phyloP scores from a whole-genome alignment of 1,284 basidiomycete genomes.

The Marasmius sp. region DNA sequence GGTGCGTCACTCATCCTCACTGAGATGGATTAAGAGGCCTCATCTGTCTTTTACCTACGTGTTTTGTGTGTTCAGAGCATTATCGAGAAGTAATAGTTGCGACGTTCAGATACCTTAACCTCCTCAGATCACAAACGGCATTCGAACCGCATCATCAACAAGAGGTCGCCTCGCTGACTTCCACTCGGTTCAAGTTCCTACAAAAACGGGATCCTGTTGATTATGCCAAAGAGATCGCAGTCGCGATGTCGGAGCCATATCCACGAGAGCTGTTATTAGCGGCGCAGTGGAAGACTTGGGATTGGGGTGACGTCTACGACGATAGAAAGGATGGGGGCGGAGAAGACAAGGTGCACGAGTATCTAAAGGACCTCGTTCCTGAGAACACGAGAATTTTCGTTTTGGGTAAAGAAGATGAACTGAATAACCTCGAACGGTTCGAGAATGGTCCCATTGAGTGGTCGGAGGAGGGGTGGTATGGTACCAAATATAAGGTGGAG shows the following conservation, averaged over 20 bases:
- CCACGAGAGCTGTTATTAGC: slow-evolving; percentile 79
- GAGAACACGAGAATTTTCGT: slow-evolving; percentile 71
- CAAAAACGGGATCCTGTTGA: slow-evolving; percentile 85
- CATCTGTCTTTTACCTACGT: slow-evolving; percentile 6
- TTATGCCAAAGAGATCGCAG: slow-evolving; percentile 80
- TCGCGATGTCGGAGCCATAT: slow-evolving; percentile 77
- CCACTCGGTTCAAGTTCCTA: slow-evolving; percentile 84
- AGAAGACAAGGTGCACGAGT: slow-evolving; percentile 59
- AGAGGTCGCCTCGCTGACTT: slow-evolving; percentile 76
- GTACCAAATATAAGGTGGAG: slow-evolving; percentile 77
- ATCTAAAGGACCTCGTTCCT: slow-evolving; percentile 62
- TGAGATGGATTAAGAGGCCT: neutral
- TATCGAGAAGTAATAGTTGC: slow-evolving; percentile 75
- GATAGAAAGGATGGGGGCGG: slow-evolving; percentile 32
- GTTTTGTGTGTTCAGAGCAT: slow-evolving; percentile 59
- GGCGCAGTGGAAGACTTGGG: slow-evolving; percentile 74
- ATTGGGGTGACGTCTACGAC: slow-evolving; percentile 43
- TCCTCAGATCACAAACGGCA: slow-evolving; percentile 62
- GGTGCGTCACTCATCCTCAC: slow-evolving; percentile 52
- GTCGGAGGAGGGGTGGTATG: slow-evolving; percentile 83
- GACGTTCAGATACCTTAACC: slow-evolving; percentile 86
- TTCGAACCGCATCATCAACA: slow-evolving; percentile 77
- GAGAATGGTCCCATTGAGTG: slow-evolving; percentile 47
- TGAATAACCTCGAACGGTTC: slow-evolving; percentile 48
- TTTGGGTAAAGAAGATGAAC: slow-evolving; percentile 73